phyloP scores from a whole-genome alignment of 2,329 filamentous ascomycete genomes.

The Colletotrichum musicola region DNA sequence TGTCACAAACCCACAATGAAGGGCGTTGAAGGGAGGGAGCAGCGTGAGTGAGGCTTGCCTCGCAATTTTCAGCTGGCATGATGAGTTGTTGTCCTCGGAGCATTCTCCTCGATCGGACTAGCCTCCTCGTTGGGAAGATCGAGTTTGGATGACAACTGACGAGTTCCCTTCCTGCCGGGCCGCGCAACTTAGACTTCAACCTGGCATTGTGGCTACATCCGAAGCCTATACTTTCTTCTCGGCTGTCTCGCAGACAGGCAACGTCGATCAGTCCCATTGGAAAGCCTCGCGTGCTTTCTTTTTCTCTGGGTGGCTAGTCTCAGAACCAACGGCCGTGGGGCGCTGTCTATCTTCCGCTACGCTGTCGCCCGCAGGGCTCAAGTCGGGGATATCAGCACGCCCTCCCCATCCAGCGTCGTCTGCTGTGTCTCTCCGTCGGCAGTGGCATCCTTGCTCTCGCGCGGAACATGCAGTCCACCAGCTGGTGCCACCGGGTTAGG shows the following conservation, averaged over 20 bases:
- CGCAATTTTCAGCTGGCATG: background rate
- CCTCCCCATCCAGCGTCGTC: constrained; percentile 1
- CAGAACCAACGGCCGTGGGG: constrained; percentile 13
- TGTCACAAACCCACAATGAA: background rate
- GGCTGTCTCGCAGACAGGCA: constrained; percentile 20
- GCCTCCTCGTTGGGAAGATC: constrained; percentile 17
- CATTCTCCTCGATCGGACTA: constrained; percentile 26
- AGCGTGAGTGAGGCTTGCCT: background rate
- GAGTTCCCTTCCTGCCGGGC: constrained; percentile 8
- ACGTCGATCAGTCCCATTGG: background rate
- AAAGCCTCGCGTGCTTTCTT: background rate
- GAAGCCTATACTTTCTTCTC: constrained; percentile 23
- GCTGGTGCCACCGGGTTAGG: constrained; percentile 30
- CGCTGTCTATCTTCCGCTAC: constrained; percentile 15
- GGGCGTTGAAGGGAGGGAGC: background rate
- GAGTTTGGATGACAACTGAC: constrained; percentile 26
- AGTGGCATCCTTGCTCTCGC: constrained; percentile 3
- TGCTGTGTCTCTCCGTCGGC: constrained; percentile 6
- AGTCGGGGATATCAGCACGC: constrained; percentile 15
- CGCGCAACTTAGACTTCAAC: constrained; percentile 11
- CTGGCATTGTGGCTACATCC: constrained; percentile 2
- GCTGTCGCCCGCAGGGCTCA: constrained; percentile 1
- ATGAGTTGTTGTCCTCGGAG: background rate
- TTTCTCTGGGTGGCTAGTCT: constrained; percentile 16
- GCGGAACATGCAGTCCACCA: constrained; percentile 9